Percentiles rank a stretch among this genome's conserved stretches.
Conservation (phyloP, 257 asterid species). For the Ilex aquifolium region DNA sequence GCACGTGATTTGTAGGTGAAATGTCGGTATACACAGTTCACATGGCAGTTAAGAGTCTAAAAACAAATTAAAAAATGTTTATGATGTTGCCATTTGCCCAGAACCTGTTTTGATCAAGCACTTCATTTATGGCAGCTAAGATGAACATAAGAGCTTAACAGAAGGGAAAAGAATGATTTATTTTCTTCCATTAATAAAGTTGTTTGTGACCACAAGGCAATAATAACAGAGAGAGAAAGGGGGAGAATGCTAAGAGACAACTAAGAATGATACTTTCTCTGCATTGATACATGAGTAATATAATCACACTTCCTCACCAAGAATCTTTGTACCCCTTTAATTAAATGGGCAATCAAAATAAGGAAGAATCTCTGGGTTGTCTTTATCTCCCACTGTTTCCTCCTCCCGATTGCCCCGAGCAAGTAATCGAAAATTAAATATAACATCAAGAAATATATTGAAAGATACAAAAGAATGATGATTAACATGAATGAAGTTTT, state of each 20-base stretch:
- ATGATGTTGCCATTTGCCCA: too few relatives aligned
- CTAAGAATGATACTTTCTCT: constrained; percentile 1
- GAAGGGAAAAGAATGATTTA: too few relatives aligned
- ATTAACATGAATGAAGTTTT: too few relatives aligned
- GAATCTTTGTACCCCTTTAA: not conserved
- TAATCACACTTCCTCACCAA: not conserved
- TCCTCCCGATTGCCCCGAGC: not conserved
- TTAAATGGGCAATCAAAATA: constrained; percentile 3
- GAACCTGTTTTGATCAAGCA: too few relatives aligned
- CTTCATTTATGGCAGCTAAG: too few relatives aligned
- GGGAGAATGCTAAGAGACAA: not conserved
- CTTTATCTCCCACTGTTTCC: not conserved
- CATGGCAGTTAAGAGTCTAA: too few relatives aligned
- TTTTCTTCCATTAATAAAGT: too few relatives aligned
- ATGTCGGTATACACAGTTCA: too few relatives aligned
- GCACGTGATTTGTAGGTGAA: too few relatives aligned
- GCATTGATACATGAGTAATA: not conserved
- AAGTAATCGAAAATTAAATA: not conserved
- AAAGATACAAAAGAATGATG: not conserved
- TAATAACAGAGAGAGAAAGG: not conserved
- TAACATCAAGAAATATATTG: not conserved
- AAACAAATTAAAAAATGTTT: too few relatives aligned
- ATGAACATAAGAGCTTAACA: too few relatives aligned
- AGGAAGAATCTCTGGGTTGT: constrained; percentile 1
- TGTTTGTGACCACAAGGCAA: not conserved